A percentile compares a stretch with the other conserved stretches of the same genome.
Conservation (phyloP, 345 rosid genomes). For the Syzygium jambos region DNA sequence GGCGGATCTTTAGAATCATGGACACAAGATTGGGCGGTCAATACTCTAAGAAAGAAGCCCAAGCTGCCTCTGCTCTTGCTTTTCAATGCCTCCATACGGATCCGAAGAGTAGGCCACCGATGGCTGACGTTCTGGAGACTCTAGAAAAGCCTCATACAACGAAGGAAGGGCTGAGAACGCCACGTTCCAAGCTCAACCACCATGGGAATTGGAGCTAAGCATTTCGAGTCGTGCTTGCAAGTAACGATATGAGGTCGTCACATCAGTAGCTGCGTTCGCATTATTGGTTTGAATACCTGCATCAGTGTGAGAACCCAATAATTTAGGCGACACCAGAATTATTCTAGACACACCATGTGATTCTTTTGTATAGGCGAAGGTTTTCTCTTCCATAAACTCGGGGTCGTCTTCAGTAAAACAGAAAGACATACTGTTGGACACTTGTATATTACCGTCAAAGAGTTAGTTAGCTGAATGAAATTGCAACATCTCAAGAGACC, state of each 20-base stretch:
- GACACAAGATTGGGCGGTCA: conserved; percentile 81
- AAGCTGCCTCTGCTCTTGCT: conserved; percentile 59
- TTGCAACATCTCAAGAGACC: neutral
- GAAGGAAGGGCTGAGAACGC: neutral
- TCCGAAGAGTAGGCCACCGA: conserved; percentile 56
- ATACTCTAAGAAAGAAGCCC: conserved; percentile 73
- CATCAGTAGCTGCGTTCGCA: neutral
- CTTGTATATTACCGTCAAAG: neutral
- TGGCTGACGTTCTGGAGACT: conserved; percentile 41
- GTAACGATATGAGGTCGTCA: neutral
- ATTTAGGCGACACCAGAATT: neutral
- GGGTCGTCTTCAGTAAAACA: neutral
- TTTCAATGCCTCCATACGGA: conserved; percentile 61
- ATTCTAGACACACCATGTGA: neutral
- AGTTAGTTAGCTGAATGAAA: neutral
- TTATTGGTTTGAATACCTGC: neutral
- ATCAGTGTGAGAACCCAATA: neutral
- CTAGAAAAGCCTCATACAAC: conserved; percentile 30
- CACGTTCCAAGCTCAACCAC: neutral
- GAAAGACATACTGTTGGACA: neutral
- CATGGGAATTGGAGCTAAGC: neutral
- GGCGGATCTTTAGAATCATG: conserved; percentile 70
- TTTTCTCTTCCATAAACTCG: neutral
- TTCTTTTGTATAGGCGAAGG: neutral
- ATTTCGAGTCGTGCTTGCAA: neutral